Evolutionary conservation across 192 early-diverging fungal genomes (phyloP).

Genomic region (Coemansia sp.): DNA sequence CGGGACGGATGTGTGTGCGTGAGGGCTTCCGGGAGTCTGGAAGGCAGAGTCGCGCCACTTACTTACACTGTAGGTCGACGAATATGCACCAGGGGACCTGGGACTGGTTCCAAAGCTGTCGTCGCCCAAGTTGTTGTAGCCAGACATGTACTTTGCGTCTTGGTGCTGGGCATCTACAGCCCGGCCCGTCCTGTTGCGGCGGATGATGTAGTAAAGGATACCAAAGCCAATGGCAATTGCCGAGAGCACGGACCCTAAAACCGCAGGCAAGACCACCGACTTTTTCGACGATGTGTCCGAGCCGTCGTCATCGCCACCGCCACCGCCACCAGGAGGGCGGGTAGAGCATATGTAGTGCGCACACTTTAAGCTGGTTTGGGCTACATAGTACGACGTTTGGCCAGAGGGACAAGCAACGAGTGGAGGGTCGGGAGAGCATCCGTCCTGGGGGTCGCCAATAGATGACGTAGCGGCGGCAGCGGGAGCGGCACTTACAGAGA

Average conservation of each 20-base stretch:
- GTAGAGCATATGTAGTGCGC: slow-evolving; percentile 40
- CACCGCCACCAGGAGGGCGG: not conserved
- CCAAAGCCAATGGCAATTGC: slow-evolving; percentile 22
- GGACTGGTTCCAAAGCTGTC: slow-evolving; percentile 23
- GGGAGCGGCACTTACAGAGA: slow-evolving; percentile 7
- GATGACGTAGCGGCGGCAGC: not conserved
- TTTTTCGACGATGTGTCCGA: not conserved
- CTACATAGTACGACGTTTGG: slow-evolving; percentile 26
- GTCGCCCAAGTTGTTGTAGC: slow-evolving; percentile 46
- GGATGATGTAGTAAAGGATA: slow-evolving; percentile 28
- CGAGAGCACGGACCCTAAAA: slow-evolving; percentile 38
- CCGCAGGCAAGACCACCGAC: slow-evolving; percentile 36
- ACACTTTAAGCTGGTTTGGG: slow-evolving; percentile 35
- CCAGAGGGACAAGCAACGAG: slow-evolving; percentile 34
- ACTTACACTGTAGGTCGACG: slow-evolving; percentile 43
- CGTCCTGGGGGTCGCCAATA: slow-evolving; percentile 11
- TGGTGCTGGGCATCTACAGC: slow-evolving; percentile 27
- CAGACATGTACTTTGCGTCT: slow-evolving; percentile 43
- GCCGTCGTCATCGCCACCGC: not conserved
- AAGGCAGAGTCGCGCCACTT: slow-evolving; percentile 43
- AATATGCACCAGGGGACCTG: slow-evolving; percentile 22
- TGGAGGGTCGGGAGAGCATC: slow-evolving; percentile 24
- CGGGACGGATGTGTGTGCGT: slow-evolving; percentile 41
- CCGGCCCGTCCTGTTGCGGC: slow-evolving; percentile 23
- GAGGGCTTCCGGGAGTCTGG: slow-evolving; percentile 1